Base-by-base conservation (phyloP, 192 early-diverging fungal species). In the Coemansia sp. region DNA sequence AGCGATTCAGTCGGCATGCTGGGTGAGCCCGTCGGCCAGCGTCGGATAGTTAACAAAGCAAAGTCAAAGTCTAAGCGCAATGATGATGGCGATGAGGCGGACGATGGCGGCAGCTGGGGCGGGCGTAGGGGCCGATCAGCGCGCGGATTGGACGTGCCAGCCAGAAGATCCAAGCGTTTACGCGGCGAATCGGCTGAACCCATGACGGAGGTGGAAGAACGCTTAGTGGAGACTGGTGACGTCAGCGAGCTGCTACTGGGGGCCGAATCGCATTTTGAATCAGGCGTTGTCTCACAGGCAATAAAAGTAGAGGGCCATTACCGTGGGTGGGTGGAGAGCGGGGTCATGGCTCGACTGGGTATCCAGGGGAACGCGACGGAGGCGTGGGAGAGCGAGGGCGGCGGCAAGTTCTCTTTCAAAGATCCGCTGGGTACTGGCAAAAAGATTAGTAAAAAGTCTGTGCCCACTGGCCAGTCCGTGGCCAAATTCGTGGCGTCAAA, bases 321-420 rank as follows among this genome's bases (percentile, higher is more conserved):
- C 40, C 70, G 60, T 15, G 84, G 88, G 9, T 91, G 88, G 87
- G 62, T 88, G 22, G 84, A 86, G 38, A 65, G 66, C 0, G 83
- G 67, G 0, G 72, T 85, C 10, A 83, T 87, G 56, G 60, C 72
- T 38, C 87, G 82, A 43, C 76, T 90, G 48, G 80, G 81, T 2
- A 82, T 91, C 44, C 82, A 83, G 18, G 57, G 65, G 33, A 81
- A 71, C 48, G 86, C 87, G 3, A 60, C 80, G 4, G 85, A 85
- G 35, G 85, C 85, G 22, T 91, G 89, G 88, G 88, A 91, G 40
- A 85, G 83, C 53, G 84, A 91, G 40, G 89, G 88, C 19, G 89
- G 89, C 27, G 89, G 87, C 33, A 83, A 78, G 21, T 91, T 87
- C 58, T 87, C 89, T 17, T 88, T 82, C 62, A 85, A 80, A 27